A percentile compares a stretch with the other conserved stretches of the same genome.
phyloP scores from a whole-genome alignment of 257 asterid genomes.

The Eucommia ulmoides region DNA sequence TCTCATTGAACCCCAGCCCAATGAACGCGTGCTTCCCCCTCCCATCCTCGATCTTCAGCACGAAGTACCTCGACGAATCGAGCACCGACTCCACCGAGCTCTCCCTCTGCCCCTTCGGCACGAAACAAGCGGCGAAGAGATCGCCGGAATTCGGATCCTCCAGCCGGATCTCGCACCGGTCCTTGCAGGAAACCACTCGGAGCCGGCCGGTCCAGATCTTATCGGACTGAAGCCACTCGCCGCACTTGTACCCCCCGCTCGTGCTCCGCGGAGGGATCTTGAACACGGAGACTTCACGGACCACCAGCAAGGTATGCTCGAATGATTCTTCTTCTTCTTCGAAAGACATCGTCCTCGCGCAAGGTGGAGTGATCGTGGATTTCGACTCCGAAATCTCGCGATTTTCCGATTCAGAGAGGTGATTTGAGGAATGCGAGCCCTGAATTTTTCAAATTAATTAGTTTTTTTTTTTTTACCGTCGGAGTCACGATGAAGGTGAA shows the following conservation, averaged over 20 bases:
- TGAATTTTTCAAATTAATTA: background rate
- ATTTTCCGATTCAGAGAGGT: background rate
- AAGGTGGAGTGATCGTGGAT: background rate
- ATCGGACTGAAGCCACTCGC: constrained; percentile 96
- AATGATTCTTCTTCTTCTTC: constrained; percentile 78
- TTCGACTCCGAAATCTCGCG: background rate
- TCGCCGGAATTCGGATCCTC: constrained; percentile 91
- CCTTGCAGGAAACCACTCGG: constrained; percentile 65
- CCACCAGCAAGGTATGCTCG: constrained; percentile 89
- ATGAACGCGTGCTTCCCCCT: constrained; percentile 81
- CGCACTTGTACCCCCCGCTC: constrained; percentile 98
- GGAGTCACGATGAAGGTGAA: background rate
- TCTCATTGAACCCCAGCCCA: constrained; percentile 81
- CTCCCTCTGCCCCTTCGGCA: constrained; percentile 81
- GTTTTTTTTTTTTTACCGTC: background rate
- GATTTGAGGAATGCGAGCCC: background rate
- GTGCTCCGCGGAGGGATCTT: constrained; percentile 96
- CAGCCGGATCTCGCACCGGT: constrained; percentile 91
- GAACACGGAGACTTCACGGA: constrained; percentile 85
- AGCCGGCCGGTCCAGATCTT: constrained; percentile 98
- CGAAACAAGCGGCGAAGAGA: constrained; percentile 90
- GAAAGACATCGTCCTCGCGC: constrained; percentile 42
- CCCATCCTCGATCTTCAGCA: constrained; percentile 88
- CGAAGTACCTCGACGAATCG: constrained; percentile 90
- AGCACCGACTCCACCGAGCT: constrained; percentile 78